A percentile compares a stretch with the other conserved stretches of the same genome.
Conservation (phyloP, 2,329 filamentous ascomycete species). For the Xylogone sp. region DNA sequence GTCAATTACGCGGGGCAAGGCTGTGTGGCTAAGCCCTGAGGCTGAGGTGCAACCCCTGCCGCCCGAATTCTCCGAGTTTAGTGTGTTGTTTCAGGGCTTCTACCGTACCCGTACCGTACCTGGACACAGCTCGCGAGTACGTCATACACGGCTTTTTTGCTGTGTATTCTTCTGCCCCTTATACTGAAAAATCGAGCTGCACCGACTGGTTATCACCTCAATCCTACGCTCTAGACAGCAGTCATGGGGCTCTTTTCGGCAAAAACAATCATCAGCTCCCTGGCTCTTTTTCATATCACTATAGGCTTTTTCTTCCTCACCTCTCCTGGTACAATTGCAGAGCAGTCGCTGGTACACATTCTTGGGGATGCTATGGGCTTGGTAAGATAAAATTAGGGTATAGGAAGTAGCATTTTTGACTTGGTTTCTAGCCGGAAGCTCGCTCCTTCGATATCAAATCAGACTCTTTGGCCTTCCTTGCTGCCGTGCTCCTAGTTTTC, state of each 20-base stretch:
- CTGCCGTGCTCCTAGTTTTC: constrained; percentile 59
- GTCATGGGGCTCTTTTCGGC: constrained; percentile 79
- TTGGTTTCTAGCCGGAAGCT: constrained; percentile 52
- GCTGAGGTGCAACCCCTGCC: background rate
- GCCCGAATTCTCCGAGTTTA: background rate
- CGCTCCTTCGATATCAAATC: constrained; percentile 65
- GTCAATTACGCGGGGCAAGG: background rate
- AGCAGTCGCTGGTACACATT: constrained; percentile 77
- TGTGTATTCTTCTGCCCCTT: no score
- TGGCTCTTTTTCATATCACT: constrained; percentile 82
- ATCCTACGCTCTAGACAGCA: background rate
- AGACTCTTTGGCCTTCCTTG: constrained; percentile 70
- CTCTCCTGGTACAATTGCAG: constrained; percentile 66
- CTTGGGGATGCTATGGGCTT: constrained; percentile 81
- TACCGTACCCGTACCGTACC: background rate
- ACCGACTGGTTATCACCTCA: no score
- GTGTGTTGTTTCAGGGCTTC: background rate
- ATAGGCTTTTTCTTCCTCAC: constrained; percentile 81
- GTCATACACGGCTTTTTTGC: background rate
- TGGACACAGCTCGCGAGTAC: background rate
- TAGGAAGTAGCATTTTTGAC: constrained; percentile 5
- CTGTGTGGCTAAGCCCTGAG: background rate
- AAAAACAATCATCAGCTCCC: constrained; percentile 73
- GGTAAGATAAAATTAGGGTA: constrained; percentile 41
- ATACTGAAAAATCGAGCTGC: no score